Percentiles rank a stretch among this genome's conserved stretches.
These are phyloP conservation scores for Aspergillus jensenii DNA, from an alignment of 2,329 filamentous ascomycete species.

Conservation along the genomic window DNA sequence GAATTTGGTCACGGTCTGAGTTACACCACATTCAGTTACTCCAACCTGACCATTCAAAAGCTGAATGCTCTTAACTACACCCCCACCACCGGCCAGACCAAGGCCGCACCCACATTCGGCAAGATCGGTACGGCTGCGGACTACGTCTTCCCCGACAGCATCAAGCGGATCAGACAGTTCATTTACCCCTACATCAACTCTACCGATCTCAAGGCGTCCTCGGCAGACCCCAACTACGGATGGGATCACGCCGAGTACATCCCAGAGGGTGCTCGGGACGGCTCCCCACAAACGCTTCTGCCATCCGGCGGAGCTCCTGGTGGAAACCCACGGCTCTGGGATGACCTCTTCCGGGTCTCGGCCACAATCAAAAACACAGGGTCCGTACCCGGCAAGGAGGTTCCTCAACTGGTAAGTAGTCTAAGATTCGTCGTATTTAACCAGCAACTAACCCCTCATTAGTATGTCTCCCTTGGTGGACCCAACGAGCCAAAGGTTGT, in stretches of 20 bases:
- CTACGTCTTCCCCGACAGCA: slow-evolving; percentile 57
- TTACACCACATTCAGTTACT: slow-evolving; percentile 64
- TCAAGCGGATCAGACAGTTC: slow-evolving; percentile 53
- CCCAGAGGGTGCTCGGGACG: slow-evolving; percentile 52
- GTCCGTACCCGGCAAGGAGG: slow-evolving; percentile 49
- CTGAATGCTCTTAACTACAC: slow-evolving; percentile 50
- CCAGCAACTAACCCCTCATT: background rate
- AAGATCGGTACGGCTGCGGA: slow-evolving; percentile 48
- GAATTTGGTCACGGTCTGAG: slow-evolving; percentile 64
- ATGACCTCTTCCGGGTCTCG: slow-evolving; percentile 50
- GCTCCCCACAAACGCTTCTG: slow-evolving; percentile 56
- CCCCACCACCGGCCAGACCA: slow-evolving; percentile 53
- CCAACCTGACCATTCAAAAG: slow-evolving; percentile 53
- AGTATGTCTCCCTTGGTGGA: slow-evolving; percentile 77
- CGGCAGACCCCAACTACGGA: slow-evolving; percentile 56
- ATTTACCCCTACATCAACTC: slow-evolving; percentile 67
- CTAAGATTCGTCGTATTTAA: background rate
- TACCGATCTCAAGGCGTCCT: slow-evolving; percentile 54
- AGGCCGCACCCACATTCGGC: slow-evolving; percentile 55
- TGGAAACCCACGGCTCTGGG: slow-evolving; percentile 58
- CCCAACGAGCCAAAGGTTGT: slow-evolving; percentile 65
- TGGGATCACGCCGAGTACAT: slow-evolving; percentile 49
- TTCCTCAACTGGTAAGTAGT: slow-evolving; percentile 49
- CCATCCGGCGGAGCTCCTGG: slow-evolving; percentile 60
- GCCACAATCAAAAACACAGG: slow-evolving; percentile 55